These are phyloP conservation scores for Syncephalastrum contaminatum DNA, from an alignment of 371 early-diverging fungal species.

Conservation along the genomic window DNA sequence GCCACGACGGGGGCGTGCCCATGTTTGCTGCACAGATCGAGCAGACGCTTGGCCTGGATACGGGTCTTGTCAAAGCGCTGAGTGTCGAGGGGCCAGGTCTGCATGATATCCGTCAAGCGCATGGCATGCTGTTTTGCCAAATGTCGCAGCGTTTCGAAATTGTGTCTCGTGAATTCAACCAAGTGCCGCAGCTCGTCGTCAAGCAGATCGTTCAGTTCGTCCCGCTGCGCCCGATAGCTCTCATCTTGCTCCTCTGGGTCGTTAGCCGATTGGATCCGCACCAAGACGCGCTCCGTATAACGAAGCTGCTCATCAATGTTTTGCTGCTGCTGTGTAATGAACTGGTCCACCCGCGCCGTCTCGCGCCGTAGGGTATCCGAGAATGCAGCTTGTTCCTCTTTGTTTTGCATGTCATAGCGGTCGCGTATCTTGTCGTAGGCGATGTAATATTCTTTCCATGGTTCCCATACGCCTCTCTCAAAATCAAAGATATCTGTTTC, in stretches of 20 bases:
- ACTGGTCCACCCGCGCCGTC: conserved; percentile 84
- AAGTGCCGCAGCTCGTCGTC: conserved; percentile 77
- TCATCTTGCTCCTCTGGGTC: conserved; percentile 26
- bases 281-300: conserved; percentile 60
- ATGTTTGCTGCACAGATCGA: conserved; percentile 9
- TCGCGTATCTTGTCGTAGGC: too few relatives aligned
- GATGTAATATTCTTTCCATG: too few relatives aligned
- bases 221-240: conserved; percentile 24
- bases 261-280: conserved; percentile 15
- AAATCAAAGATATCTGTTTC: too few relatives aligned
- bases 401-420: too few relatives aligned
- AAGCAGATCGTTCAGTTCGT: conserved; percentile 19
- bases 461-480: too few relatives aligned
- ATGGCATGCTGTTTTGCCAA: conserved; percentile 76
- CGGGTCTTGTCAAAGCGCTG: conserved; percentile 27
- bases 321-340: conserved; percentile 73
- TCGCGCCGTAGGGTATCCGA: conserved; percentile 69
- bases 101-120: conserved; percentile 26
- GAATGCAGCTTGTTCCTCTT: conserved; percentile 34
- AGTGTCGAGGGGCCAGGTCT: conserved; percentile 7
- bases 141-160: conserved; percentile 87
- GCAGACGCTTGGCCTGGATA: neutral
- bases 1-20: conserved; percentile 58
- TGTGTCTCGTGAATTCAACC: conserved; percentile 84
- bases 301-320: conserved; percentile 71